Percentiles rank a stretch among this genome's conserved stretches.
Conservation (phyloP, 2,329 filamentous ascomycete species). For the Samsoniella hepiali region DNA sequence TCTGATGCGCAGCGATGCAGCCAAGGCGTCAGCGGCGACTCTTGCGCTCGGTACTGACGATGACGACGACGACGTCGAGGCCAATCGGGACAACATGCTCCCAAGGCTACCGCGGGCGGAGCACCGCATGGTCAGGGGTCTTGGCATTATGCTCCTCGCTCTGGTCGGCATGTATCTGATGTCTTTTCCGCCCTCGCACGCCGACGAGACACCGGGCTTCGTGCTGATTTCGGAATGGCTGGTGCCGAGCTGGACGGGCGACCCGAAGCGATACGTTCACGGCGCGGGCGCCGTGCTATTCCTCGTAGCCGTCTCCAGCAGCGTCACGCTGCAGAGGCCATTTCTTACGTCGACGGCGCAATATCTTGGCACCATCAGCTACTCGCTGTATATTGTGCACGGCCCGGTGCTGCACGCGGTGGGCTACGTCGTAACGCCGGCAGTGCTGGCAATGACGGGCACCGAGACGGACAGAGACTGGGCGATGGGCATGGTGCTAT, state of each 20-base stretch:
- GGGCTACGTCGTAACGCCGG: slow-evolving; percentile 10
- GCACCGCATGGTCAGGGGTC: neutral
- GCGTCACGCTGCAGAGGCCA: slow-evolving; percentile 9
- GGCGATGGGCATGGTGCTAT: slow-evolving; percentile 1
- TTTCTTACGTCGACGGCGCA: slow-evolving; percentile 13
- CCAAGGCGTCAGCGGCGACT: neutral
- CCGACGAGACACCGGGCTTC: neutral
- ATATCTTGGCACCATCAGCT: slow-evolving; percentile 18
- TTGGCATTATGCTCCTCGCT: neutral
- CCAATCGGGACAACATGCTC: neutral
- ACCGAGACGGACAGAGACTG: neutral
- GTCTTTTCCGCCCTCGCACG: slow-evolving; percentile 1
- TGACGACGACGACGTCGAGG: neutral
- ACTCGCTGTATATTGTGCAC: slow-evolving; percentile 18
- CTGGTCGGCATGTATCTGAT: slow-evolving; percentile 12
- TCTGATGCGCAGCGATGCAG: neutral
- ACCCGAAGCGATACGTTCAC: slow-evolving; percentile 14
- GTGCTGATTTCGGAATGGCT: neutral
- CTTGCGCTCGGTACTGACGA: neutral
- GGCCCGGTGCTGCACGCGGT: slow-evolving; percentile 16
- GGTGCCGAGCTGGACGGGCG: slow-evolving; percentile 2
- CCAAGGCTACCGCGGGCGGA: neutral
- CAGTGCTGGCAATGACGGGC: slow-evolving; percentile 4
- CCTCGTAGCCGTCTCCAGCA: slow-evolving; percentile 8
- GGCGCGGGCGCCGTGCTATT: slow-evolving; percentile 10